Evolutionary conservation across 768 basidiomycete species (phyloP), one percentile per base, ranked within the genome.

Genomic region (Tubosaeta sp.): DNA sequence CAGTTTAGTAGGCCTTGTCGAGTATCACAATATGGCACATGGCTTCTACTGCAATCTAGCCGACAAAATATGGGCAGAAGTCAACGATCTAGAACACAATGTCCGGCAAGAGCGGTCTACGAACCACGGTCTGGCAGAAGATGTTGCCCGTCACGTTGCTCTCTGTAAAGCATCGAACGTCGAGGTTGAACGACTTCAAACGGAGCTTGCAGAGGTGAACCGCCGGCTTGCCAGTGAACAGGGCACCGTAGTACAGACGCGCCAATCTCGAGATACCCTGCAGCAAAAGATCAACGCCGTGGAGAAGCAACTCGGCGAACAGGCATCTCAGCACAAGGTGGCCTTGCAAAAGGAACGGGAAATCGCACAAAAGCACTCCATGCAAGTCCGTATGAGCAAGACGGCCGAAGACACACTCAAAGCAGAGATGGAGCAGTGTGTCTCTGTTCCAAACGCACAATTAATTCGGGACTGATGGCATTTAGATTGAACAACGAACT

Each of bases 401-500:
- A 76, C 77, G 54, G 81, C 84, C 4, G 88, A 93, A 63, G 82
- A 83, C 29, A 79, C 76, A 4, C 73, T 94, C 47, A 75, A 80
- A 30, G 76, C 76, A 24, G 90, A 93, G 54, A 73, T 89, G 38
- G 79, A 84, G 31, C 72, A 75, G 91, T 90, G 57, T 49, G 83
- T 77, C 21, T 14, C 34, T 29, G 18, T 39, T 14, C 24, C 24
- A 3, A 14, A 11, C 9, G 4, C 14, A 18, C 5, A 2, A n/a
- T n/a, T n/a, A 6, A 5, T 7, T 10, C n/a, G n/a, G 35, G 14
- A 10, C 22, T 60, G 50, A 65, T 21, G 10, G 18, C 34, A 11
- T 32, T 4, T 42, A 81, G 79, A 41, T 54, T 82, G 43, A 62
- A 65, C 25, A 49, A 69, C 6, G 86, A 87, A 30, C 67, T 92